Percentiles rank a stretch among this genome's conserved stretches.
Conservation (phyloP, 2,329 filamentous ascomycete species). For the Celoporthe dispersa region DNA sequence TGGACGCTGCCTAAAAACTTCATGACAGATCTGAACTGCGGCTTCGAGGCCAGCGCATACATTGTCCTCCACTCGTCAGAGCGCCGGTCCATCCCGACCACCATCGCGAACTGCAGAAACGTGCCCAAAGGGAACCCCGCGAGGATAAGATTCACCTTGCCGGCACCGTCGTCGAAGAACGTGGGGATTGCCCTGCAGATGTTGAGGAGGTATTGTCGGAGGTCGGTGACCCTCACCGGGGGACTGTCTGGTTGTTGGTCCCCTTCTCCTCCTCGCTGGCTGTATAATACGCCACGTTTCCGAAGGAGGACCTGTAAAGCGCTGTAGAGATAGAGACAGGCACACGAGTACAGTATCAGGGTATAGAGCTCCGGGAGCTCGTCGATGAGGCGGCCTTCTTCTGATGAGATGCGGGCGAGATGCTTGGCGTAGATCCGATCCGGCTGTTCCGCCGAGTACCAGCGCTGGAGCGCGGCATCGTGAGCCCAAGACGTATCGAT, state of each 20-base stretch:
- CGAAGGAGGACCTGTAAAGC: conserved; percentile 25
- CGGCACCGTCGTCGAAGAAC: conserved; percentile 32
- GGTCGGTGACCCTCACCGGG: background rate
- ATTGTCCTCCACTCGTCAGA: conserved; percentile 3
- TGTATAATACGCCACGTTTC: background rate
- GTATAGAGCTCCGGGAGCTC: conserved; percentile 31
- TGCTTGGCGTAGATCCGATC: conserved; percentile 22
- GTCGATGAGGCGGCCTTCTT: conserved; percentile 24
- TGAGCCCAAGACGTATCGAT: background rate
- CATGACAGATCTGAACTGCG: conserved; percentile 14
- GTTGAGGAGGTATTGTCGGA: conserved; percentile 29
- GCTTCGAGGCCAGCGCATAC: conserved; percentile 6
- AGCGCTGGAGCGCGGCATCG: conserved; percentile 14
- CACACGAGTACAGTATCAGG: conserved; percentile 30
- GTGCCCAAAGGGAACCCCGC: conserved; percentile 18
- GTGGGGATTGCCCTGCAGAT: conserved; percentile 28
- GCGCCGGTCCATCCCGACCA: conserved; percentile 1
- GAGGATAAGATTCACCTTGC: conserved; percentile 20
- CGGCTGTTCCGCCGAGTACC: conserved; percentile 28
- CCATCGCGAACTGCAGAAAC: conserved; percentile 7
- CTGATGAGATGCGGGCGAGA: background rate
- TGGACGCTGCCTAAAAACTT: conserved; percentile 14
- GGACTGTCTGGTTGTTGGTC: too few relatives aligned
- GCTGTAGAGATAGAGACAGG: conserved; percentile 32
- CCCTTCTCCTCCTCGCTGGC: too few relatives aligned